Evolutionary conservation across 164 flowering plant genomes (phyloP).

Genomic region (Macadamia tetraphylla): DNA sequence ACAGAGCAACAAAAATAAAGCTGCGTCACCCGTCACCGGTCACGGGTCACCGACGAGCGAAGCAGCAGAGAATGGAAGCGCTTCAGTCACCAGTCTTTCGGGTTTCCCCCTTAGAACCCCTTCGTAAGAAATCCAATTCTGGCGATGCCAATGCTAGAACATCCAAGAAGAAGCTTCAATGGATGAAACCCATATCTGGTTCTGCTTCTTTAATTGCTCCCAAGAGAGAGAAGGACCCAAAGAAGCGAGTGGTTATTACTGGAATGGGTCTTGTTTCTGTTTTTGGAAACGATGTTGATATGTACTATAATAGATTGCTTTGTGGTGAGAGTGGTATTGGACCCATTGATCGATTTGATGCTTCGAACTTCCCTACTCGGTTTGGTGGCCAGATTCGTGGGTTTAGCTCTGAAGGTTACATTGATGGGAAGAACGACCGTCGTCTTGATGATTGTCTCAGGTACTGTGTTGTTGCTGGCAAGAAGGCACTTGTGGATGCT

Average conservation of each 20-base stretch:
- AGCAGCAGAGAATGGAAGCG: background rate
- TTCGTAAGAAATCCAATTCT: conserved; percentile 4
- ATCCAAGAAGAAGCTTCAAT: conserved; percentile 6
- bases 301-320: conserved; percentile 63
- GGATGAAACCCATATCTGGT: conserved; percentile 59
- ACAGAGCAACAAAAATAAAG: too few relatives aligned
- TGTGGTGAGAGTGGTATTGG: conserved; percentile 61
- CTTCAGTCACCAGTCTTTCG: conserved; percentile 4
- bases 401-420: too few relatives aligned
- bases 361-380: conserved; percentile 26
- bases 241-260: too few relatives aligned
- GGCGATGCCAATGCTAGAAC: background rate
- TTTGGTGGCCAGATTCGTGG: too few relatives aligned
- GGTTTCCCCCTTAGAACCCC: conserved; percentile 5
- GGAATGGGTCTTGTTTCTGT: too few relatives aligned
- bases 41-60: too few relatives aligned
- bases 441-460: conserved; percentile 80
- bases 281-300: conserved; percentile 44
- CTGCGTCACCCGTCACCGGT: too few relatives aligned
- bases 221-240: too few relatives aligned
- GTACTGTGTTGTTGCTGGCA: conserved; percentile 23
- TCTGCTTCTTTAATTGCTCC: conserved; percentile 15
- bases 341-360: too few relatives aligned
- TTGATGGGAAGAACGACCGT: conserved; percentile 51
- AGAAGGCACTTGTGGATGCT: conserved; percentile 72